phyloP scores from a whole-genome alignment of 1,139 yeast species.

The Hansenula sp. region DNA sequence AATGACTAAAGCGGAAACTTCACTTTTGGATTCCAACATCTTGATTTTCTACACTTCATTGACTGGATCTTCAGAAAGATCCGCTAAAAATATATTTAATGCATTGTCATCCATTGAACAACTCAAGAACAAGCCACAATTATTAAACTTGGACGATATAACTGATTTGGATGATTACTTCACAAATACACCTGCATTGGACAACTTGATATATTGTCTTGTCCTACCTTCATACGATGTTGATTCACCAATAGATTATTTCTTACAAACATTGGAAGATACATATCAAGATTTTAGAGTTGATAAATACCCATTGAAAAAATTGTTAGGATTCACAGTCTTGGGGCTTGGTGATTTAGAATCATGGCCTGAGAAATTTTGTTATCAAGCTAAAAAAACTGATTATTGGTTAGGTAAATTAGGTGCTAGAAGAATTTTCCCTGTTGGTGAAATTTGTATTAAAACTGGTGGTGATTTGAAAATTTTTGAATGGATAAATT shows the following conservation, averaged over 20 bases:
- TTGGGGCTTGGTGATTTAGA: slow-evolving; percentile 87
- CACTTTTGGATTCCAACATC: slow-evolving; percentile 31
- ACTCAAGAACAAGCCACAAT: slow-evolving; percentile 41
- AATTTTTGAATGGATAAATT: slow-evolving; percentile 62
- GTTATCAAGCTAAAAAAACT: slow-evolving; percentile 77
- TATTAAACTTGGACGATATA: slow-evolving; percentile 73
- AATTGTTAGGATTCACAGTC: slow-evolving; percentile 74
- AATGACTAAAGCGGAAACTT: slow-evolving; percentile 28
- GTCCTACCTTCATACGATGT: slow-evolving; percentile 90
- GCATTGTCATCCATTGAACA: slow-evolving; percentile 23
- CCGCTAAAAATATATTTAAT: slow-evolving; percentile 46
- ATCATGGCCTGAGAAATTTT: slow-evolving; percentile 80
- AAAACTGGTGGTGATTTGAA: slow-evolving; percentile 62
- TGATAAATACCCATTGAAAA: slow-evolving; percentile 70
- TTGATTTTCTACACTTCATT: slow-evolving; percentile 77
- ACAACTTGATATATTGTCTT: slow-evolving; percentile 56
- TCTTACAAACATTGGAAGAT: slow-evolving; percentile 74
- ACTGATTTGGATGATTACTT: slow-evolving; percentile 84
- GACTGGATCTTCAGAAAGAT: slow-evolving; percentile 75
- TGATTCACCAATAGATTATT: slow-evolving; percentile 88
- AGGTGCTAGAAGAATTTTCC: slow-evolving; percentile 82
- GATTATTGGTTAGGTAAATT: slow-evolving; percentile 77
- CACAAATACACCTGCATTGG: slow-evolving; percentile 50
- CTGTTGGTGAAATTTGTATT: slow-evolving; percentile 82
- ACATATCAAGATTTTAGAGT: slow-evolving; percentile 82